These are phyloP conservation scores for Triticum urartu DNA, from an alignment of 176 grass and related monocot genomes.

Conservation along the genomic window DNA sequence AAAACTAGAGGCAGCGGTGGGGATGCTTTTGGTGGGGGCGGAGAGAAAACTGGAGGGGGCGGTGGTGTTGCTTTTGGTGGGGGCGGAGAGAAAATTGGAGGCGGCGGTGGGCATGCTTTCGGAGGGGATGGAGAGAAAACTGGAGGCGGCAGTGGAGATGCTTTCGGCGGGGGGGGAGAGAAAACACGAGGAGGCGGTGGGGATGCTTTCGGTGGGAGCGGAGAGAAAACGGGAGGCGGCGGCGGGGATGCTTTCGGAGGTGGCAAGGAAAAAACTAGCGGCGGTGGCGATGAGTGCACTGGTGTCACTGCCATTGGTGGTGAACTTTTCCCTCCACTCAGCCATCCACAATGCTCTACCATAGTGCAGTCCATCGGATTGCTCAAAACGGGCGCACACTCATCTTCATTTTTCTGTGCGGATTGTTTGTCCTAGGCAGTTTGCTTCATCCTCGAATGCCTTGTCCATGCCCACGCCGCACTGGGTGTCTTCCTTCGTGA, in stretches of 20 bases:
- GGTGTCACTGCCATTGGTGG: neutral
- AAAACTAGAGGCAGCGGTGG: neutral
- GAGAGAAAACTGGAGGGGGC: neutral
- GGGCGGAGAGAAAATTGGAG: neutral
- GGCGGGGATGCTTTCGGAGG: neutral
- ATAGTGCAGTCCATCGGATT: constrained; percentile 14
- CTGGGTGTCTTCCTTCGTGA: neutral
- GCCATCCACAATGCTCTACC: constrained; percentile 15
- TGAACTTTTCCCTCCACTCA: neutral
- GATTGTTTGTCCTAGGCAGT: constrained; percentile 24
- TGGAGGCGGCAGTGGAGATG: neutral
- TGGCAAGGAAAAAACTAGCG: neutral
- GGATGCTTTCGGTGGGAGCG: neutral
- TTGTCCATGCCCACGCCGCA: neutral
- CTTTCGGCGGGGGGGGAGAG: neutral
- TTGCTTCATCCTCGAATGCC: neutral
- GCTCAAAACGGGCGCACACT: neutral
- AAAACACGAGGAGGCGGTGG: neutral
- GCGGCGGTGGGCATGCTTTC: neutral
- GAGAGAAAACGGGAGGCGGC: neutral
- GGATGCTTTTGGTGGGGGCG: neutral
- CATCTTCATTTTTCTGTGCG: neutral
- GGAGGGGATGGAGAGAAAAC: neutral
- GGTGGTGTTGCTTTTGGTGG: neutral
- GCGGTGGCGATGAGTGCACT: neutral